A percentile compares a stretch with the other conserved stretches of the same genome.
phyloP scores from a whole-genome alignment of 2,329 filamentous ascomycete genomes.

The Fusarium begoniae region DNA sequence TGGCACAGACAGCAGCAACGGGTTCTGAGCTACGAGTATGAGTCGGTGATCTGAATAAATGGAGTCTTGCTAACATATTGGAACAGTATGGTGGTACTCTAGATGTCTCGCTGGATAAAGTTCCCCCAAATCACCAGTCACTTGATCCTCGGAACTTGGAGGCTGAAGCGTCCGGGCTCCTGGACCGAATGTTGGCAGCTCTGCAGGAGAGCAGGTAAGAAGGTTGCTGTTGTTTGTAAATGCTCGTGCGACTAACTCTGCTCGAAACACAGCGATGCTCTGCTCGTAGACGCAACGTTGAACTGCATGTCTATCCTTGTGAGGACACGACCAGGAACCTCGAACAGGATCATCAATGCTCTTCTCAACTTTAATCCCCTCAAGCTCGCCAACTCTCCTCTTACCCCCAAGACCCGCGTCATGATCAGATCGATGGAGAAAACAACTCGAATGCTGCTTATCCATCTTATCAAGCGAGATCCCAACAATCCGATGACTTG shows the following conservation, averaged over 20 bases:
- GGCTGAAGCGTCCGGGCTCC: conserved; percentile 88
- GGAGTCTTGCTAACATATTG: conserved; percentile 19
- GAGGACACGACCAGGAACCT: conserved; percentile 80
- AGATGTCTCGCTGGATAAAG: conserved; percentile 87
- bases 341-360: conserved; percentile 85
- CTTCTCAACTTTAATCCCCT: conserved; percentile 93
- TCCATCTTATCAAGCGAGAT: conserved; percentile 87
- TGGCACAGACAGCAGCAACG: conserved; percentile 87
- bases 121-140: conserved; percentile 83
- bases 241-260: conserved; percentile 1
- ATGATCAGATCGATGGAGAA: conserved; percentile 94
- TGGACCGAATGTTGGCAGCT: conserved; percentile 86
- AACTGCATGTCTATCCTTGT: conserved; percentile 88
- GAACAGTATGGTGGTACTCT: conserved; percentile 57
- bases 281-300: conserved; percentile 89
- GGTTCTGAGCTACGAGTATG: conserved; percentile 83
- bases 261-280: conserved; percentile 72
- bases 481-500: conserved; percentile 78
- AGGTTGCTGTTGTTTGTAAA: not conserved
- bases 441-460: conserved; percentile 83
- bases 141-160: conserved; percentile 84
- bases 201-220: conserved; percentile 86
- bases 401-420: conserved; percentile 82
- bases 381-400: conserved; percentile 77
- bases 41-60: not conserved